A percentile compares a stretch with the other conserved stretches of the same genome.
Evolutionary conservation across 2,329 filamentous ascomycete genomes (phyloP).

Genomic region (Curvularia eragrostidis): DNA sequence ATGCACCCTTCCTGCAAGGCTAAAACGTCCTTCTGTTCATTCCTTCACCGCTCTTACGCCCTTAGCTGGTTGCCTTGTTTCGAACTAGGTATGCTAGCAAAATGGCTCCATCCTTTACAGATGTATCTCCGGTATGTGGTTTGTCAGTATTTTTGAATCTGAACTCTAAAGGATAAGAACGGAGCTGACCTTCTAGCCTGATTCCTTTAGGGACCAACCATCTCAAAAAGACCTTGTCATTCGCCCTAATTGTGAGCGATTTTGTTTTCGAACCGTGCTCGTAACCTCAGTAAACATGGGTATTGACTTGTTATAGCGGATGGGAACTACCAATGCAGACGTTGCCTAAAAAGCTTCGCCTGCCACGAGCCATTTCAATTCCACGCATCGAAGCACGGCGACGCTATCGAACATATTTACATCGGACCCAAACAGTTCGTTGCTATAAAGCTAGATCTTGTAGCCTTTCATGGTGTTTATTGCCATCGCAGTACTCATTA

Average conservation of each 20-base stretch:
- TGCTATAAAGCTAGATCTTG: not conserved
- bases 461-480: not conserved
- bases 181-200: constrained; percentile 5
- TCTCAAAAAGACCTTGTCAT: not conserved
- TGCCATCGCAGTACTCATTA: not conserved
- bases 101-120: not conserved
- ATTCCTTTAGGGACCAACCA: not conserved
- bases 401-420: not conserved
- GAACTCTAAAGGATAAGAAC: not conserved
- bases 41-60: constrained; percentile 1
- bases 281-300: not conserved
- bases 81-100: not conserved
- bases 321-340: not conserved
- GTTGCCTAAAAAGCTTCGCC: not conserved
- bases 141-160: not conserved
- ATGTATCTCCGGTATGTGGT: not conserved
- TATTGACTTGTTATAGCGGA: not conserved
- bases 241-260: not conserved
- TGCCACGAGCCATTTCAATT: not conserved
- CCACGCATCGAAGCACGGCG: not conserved
- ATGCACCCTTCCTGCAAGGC: constrained; percentile 6
- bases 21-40: not conserved
- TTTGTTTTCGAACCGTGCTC: not conserved
- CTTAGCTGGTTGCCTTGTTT: constrained; percentile 9
- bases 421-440: not conserved